Base-by-base conservation (phyloP, 768 basidiomycete genomes). In the Xerocomellus amylosporus region DNA sequence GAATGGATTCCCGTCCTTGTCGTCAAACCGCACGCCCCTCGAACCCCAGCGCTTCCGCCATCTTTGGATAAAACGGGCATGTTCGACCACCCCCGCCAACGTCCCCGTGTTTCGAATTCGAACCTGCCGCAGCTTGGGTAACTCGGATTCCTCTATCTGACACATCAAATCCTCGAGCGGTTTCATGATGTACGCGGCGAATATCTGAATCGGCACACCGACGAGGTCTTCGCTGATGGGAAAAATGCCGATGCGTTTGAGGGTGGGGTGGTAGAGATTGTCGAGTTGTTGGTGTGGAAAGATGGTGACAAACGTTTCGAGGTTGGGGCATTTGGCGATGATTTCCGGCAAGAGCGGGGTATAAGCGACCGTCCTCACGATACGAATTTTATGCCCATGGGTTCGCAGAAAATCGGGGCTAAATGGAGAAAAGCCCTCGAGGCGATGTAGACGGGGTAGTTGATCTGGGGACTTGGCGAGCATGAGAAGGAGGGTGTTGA, bases 401-500 rank as follows among this genome's bases (percentile, higher is more conserved):
- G 69, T 67, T 19, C 55, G 49, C 58, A 80, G 65, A 55, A 80
- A 80, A 40, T 70, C 64, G 5, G 69, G 65, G 31, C 69, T 77
- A 31, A 78, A 75, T 2, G 75, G 67, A 7, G 77, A 77, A 42
- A 71, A 70, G 8, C 74, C 70, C 51, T 80, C 79, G 33, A 80
- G 67, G n/a, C 77, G 71, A 12, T 69, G 65, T 15, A 80, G 64
- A 14, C 58, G 60, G 2, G 79, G 77, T 4, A 80, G 64, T 38
- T 76, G 73, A 30, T 65, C 56, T 0, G 71, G 58, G 3, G 67
- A 64, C 14, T 64, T 56, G 46, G 71, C 65, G 17, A 79, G 65
- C 55, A 72, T 71, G 31, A 64, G 62, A 24, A 80, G 61, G 56
- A 80, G 65, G 5, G 71, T 67, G 34, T 79, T 78, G 66, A 78